Conservation (phyloP, 805 yeast species). For the Komagataella pastoris region DNA sequence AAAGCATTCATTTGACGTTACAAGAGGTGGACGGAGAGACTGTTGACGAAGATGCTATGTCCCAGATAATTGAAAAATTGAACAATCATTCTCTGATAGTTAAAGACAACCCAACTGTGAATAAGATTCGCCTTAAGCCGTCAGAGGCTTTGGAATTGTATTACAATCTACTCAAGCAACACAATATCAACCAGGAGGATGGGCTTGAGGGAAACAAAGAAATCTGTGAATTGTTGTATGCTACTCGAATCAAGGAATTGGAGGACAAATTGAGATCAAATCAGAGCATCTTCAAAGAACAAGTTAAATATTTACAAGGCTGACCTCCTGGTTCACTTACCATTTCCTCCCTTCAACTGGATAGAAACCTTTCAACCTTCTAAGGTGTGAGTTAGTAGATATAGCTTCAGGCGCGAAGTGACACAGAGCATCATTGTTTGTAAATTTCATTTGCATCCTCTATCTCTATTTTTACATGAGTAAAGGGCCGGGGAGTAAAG, state of each 20-base stretch:
- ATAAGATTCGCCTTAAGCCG: slow-evolving; percentile 1
- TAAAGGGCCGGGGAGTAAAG: slow-evolving; percentile 5
- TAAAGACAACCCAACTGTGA: background rate
- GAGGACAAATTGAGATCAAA: slow-evolving; percentile 7
- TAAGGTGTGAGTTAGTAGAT: background rate
- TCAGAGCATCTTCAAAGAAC: slow-evolving; percentile 6
- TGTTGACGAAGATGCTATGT: slow-evolving; percentile 5
- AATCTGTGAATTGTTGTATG: slow-evolving; percentile 12
- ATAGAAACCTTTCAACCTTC: too few relatives aligned
- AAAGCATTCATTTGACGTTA: slow-evolving; percentile 3
- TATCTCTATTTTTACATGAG: background rate
- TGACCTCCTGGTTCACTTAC: background rate
- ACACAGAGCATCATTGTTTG: too few relatives aligned
- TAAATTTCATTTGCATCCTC: too few relatives aligned
- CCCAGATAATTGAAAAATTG: slow-evolving; percentile 7
- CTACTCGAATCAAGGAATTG: slow-evolving; percentile 10
- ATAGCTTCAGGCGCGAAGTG: background rate
- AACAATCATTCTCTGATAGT: slow-evolving; percentile 13
- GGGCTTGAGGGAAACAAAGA: slow-evolving; percentile 4
- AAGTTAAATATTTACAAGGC: slow-evolving; percentile 1
- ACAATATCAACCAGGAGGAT: slow-evolving; percentile 4
- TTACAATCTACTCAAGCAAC: slow-evolving; percentile 8
- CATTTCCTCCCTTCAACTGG: background rate
- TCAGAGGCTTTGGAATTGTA: slow-evolving; percentile 8
- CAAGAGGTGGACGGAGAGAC: slow-evolving; percentile 14